Evolutionary conservation across 164 flowering plant genomes (phyloP), one percentile per base, ranked within the genome.

Genomic region (Stephania cephalantha): DNA sequence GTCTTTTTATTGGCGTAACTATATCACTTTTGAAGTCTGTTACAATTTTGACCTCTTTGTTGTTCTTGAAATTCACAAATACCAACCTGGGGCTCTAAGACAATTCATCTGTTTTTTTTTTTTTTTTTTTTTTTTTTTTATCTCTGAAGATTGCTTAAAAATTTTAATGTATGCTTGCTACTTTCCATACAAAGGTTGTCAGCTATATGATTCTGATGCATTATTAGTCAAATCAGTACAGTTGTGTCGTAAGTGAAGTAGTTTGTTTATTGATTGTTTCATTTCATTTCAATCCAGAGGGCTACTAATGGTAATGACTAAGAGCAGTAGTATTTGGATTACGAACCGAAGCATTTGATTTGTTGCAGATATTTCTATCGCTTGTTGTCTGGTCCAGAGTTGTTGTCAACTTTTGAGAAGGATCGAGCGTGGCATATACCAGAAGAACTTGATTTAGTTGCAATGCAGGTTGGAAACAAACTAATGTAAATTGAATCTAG

Each of bases 361-460:
- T 50, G 17, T 35, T 78, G 64, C 74, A 95, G 98, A 79, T 96
- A 96, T 80, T 92, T 87, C 84, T 96, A 96, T 45, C 95, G 97
- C 68, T 61, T 96, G 79, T 76, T 91, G 35, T 87, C 87, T 69
- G 95, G 99, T 20, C 87, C 91, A 69, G 97, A 91, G 78, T 85
- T 85, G 73, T 72, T 96, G 82, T 91, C 99, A 46, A 82, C 81
- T 63, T 92, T 94, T 83, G 99, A 96, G 79, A 94, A 86, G 78
- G 97, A 90, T 29, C 88, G 97, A 9, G 98, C 93, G 30, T 96
- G 99, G 99, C 98, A 96, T 86, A 88, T 91, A 48, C 80, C 87
- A 15, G 90, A 86, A 72, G 86, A 90, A 46, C 79, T 96, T 9
- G 82, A 96, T 88, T 71, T 92, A 76, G 73, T 46, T 74, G 84